Evolutionary conservation across 345 rosid species (phyloP).

Genomic region (Salix caprea): DNA sequence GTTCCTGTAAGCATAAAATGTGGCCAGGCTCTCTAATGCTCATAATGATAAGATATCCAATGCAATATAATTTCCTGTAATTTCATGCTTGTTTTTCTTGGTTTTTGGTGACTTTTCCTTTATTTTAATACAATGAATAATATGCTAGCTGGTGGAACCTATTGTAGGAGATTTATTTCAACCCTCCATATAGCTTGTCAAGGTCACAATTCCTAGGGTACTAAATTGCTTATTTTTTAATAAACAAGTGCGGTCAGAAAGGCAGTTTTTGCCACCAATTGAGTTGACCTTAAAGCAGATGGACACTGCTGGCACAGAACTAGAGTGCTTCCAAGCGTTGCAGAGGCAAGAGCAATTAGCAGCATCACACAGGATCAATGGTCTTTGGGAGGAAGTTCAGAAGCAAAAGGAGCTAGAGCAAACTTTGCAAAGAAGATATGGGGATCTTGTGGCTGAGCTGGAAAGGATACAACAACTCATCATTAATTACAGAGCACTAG

Average conservation of each 20-base stretch:
- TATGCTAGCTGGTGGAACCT: neutral
- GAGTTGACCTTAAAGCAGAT: constrained; percentile 75
- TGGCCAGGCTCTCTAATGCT: neutral
- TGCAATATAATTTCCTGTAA: neutral
- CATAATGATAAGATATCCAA: neutral
- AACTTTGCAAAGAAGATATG: constrained; percentile 68
- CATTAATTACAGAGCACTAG: constrained; percentile 44
- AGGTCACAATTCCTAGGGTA: neutral
- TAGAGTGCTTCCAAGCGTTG: constrained; percentile 82
- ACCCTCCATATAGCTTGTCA: neutral
- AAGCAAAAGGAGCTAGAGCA: constrained; percentile 88
- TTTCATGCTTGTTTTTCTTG: neutral
- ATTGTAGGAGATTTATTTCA: neutral
- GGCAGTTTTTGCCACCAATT: constrained; percentile 62
- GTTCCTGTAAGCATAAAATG: neutral
- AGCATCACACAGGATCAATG: too few relatives aligned
- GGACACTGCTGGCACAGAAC: constrained; percentile 82
- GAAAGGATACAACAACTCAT: constrained; percentile 51
- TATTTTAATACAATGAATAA: neutral
- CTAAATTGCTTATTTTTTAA: constrained; percentile 15
- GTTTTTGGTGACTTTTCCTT: neutral
- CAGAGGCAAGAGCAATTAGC: constrained; percentile 94
- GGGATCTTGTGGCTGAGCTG: constrained; percentile 50
- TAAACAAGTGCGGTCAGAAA: too few relatives aligned
- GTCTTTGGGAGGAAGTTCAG: constrained; percentile 75